A percentile compares a stretch with the other conserved stretches of the same genome.
These are phyloP conservation scores for Azolla pinnata DNA, from an alignment of 75 land plant species.

Conservation along the genomic window DNA sequence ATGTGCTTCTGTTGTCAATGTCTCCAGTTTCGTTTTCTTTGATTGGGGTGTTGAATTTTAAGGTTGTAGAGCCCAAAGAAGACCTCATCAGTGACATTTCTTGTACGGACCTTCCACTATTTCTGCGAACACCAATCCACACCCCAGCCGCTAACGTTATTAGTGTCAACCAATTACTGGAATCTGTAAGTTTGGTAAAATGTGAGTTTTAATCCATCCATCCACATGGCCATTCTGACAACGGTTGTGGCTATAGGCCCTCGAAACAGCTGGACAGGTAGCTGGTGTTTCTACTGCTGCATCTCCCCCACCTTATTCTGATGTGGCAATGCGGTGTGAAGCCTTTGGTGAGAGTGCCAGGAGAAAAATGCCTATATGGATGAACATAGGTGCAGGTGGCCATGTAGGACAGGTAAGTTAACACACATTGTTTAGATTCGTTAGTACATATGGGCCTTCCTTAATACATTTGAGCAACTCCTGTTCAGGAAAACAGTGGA, in stretches of 20 bases:
- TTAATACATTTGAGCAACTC: too few relatives aligned
- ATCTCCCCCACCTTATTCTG: constrained; percentile 59
- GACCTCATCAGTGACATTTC: constrained; percentile 32
- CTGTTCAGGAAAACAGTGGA: too few relatives aligned
- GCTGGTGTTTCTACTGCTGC: constrained; percentile 55
- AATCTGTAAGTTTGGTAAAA: constrained; percentile 47
- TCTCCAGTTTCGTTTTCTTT: not conserved
- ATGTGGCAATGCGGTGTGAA: constrained; percentile 84
- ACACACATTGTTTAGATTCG: not conserved
- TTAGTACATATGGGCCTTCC: too few relatives aligned
- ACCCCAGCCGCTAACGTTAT: constrained; percentile 40
- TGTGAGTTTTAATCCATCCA: not conserved
- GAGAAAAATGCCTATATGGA: constrained; percentile 62
- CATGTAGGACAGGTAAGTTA: not conserved
- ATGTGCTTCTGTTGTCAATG: not conserved
- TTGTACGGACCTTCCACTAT: constrained; percentile 36
- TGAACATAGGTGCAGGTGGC: constrained; percentile 31
- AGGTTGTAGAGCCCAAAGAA: constrained; percentile 18
- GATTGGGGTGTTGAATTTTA: constrained; percentile 5
- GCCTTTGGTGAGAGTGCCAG: constrained; percentile 73
- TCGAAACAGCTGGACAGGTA: constrained; percentile 69
- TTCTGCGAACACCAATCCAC: constrained; percentile 37
- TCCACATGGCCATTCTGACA: not conserved
- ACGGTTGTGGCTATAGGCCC: constrained; percentile 41
- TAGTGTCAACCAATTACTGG: constrained; percentile 74